A percentile compares a stretch with the other conserved stretches of the same genome.
These are phyloP conservation scores for Leucosporidium yakuticum DNA, from an alignment of 768 basidiomycete species.

Conservation along the genomic window DNA sequence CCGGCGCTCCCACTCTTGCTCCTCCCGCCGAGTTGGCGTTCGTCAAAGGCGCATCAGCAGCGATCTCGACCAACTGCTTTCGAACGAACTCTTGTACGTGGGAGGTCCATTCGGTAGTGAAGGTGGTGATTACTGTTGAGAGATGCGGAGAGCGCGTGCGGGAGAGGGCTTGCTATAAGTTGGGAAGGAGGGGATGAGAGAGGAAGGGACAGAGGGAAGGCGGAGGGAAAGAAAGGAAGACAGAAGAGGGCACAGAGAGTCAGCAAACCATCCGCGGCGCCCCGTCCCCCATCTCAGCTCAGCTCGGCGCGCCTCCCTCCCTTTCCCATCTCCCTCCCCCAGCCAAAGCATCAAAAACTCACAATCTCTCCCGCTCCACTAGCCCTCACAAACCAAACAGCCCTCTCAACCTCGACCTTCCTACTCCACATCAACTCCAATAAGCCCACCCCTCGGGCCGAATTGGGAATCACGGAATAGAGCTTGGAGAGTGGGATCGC, in stretches of 20 bases:
- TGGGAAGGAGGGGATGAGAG: too few species aligned
- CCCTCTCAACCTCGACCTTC: slow-evolving; percentile 31
- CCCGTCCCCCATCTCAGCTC: too few species aligned
- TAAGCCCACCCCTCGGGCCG: slow-evolving; percentile 37
- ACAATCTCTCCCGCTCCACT: slow-evolving; percentile 38
- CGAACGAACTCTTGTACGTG: slow-evolving; percentile 34
- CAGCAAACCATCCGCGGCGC: too few species aligned
- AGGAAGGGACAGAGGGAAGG: too few species aligned
- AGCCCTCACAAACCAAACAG: slow-evolving; percentile 38
- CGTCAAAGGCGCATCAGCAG: neutral
- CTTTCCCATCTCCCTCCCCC: too few species aligned
- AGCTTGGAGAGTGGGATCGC: slow-evolving; percentile 38
- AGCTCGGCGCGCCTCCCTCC: too few species aligned
- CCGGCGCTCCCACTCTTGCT: too few species aligned
- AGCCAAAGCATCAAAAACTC: neutral
- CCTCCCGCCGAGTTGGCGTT: too few species aligned
- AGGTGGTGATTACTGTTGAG: slow-evolving; percentile 16
- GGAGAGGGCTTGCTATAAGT: too few species aligned
- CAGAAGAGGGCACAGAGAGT: too few species aligned
- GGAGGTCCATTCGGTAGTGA: slow-evolving; percentile 36
- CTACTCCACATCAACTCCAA: slow-evolving; percentile 36
- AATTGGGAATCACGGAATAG: slow-evolving; percentile 37
- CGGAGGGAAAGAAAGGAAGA: too few species aligned
- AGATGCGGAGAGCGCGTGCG: too few species aligned
- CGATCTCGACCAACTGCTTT: slow-evolving; percentile 33